phyloP scores from a whole-genome alignment of 148 eudicot species.

The Salicornia ramosissima region DNA sequence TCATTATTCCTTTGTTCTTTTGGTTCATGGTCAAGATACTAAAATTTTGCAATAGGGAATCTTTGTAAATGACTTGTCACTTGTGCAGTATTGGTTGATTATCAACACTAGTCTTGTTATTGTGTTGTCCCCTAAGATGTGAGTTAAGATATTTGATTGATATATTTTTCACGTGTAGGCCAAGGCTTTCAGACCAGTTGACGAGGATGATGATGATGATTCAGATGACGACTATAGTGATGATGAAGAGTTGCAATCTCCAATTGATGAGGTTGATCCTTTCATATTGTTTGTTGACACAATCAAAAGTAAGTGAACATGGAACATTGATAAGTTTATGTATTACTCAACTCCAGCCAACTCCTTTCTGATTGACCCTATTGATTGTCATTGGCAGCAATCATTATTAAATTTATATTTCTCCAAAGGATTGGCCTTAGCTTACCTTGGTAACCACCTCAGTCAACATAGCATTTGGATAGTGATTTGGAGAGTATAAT shows the following conservation, averaged over 20 bases:
- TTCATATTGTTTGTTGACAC: conserved; percentile 85
- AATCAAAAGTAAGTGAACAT: conserved; percentile 49
- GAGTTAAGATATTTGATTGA: neutral
- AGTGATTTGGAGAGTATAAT: too few relatives aligned
- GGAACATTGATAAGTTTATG: neutral
- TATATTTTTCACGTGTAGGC: conserved; percentile 43
- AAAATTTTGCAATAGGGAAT: neutral
- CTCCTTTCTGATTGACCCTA: neutral
- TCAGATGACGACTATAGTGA: conserved; percentile 91
- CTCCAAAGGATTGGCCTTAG: too few relatives aligned
- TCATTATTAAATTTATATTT: too few relatives aligned
- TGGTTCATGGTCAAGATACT: too few relatives aligned
- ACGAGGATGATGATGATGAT: conserved; percentile 82
- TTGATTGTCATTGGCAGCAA: too few relatives aligned
- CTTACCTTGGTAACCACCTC: too few relatives aligned
- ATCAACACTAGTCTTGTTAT: neutral
- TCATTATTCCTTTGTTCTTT: neutral
- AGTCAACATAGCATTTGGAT: too few relatives aligned
- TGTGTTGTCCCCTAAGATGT: neutral
- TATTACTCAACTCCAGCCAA: neutral
- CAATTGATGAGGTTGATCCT: conserved; percentile 91
- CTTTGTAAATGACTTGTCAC: too few relatives aligned
- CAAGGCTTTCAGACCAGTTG: conserved; percentile 69
- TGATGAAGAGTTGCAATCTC: conserved; percentile 89
- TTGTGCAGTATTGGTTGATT: neutral